Base-by-base conservation (phyloP, 192 early-diverging fungal species). In the Haplosporangium gracile region DNA sequence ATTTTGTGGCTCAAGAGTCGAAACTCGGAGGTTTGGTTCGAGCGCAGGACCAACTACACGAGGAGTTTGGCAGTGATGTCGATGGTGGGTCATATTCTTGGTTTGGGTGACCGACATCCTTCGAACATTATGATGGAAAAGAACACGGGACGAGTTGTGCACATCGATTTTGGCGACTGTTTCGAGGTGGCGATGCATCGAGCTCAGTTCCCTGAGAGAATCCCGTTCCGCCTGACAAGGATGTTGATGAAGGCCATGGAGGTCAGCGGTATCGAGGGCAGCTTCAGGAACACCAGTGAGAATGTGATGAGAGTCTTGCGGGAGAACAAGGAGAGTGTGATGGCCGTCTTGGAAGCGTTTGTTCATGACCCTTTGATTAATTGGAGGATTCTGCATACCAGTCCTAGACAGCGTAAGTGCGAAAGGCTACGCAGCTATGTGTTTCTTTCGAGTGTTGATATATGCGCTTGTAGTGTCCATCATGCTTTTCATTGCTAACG, bases 201-300 rank as follows among this genome's bases (percentile, higher is more conserved):
- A 70, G 96, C 98, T 29, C 96, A 98, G 86, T 98, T 94, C 92
- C 99, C 99, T 5, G 99, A 99, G 83, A 96, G 91, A 73, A 96
- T 99, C 88, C 99, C 99, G 22, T 99, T 99, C 96, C 93, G 99
- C 26, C 88, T 99, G 70, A 99, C 99, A 3, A 92, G 99, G 18
- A 99, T 99, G 99, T 88, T 99, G n/a, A 95, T 96, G 53, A 97
- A 97, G 79, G 97, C 99, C 10, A 99, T 99, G 99, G 99, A 99
- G 89, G 97, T 97, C 5, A 94, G 95, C 79, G 96, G 96, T 9
- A 97, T 98, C 65, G 97, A 99, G 81, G 99, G 99, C 68, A 97
- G 94, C 79, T 99, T 98, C 92, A 93, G 97, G 78, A 96, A 95
- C n/a, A 98, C 99, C 0, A 98, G 97, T 83, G 96, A 99, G 80